These are phyloP conservation scores for Sugiyamaella smithiae DNA, from an alignment of 805 yeast genomes.

Conservation along the genomic window DNA sequence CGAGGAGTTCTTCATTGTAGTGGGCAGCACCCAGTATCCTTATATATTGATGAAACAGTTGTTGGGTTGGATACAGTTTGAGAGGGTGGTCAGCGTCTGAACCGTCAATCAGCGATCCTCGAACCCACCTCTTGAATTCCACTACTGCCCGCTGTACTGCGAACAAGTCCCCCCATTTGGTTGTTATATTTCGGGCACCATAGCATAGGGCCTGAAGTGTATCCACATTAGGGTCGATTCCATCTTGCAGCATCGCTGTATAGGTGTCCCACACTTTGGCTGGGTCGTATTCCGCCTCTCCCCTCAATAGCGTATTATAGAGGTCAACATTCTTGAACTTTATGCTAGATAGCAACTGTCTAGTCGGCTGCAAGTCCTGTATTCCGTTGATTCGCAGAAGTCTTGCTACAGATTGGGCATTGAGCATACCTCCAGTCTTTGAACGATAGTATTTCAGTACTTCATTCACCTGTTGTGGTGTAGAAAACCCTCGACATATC, in stretches of 20 bases:
- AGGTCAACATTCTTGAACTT: background rate
- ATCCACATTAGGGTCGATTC: conserved; percentile 32
- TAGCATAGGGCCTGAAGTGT: conserved; percentile 46
- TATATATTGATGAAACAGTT: conserved; percentile 54
- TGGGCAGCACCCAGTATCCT: conserved; percentile 46
- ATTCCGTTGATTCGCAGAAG: conserved; percentile 4
- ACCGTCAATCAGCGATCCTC: conserved; percentile 36
- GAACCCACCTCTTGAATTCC: conserved; percentile 48
- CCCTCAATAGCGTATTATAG: conserved; percentile 15
- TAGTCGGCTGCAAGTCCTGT: conserved; percentile 7
- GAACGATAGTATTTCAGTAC: conserved; percentile 5
- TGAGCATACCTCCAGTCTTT: background rate
- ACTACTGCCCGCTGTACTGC: conserved; percentile 61
- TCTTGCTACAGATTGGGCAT: background rate
- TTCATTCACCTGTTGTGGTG: conserved; percentile 13
- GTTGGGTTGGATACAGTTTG: conserved; percentile 44
- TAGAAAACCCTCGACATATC: conserved; percentile 12
- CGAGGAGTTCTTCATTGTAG: conserved; percentile 49
- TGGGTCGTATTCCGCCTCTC: conserved; percentile 35
- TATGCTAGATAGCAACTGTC: conserved; percentile 4
- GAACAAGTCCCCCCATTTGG: conserved; percentile 49
- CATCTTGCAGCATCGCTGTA: conserved; percentile 13
- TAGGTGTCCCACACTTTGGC: conserved; percentile 37
- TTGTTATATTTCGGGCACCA: conserved; percentile 39
- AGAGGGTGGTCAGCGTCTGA: conserved; percentile 28